Evolutionary conservation across 805 yeast genomes (phyloP).

Genomic region (Jamesozyma lodderae): DNA sequence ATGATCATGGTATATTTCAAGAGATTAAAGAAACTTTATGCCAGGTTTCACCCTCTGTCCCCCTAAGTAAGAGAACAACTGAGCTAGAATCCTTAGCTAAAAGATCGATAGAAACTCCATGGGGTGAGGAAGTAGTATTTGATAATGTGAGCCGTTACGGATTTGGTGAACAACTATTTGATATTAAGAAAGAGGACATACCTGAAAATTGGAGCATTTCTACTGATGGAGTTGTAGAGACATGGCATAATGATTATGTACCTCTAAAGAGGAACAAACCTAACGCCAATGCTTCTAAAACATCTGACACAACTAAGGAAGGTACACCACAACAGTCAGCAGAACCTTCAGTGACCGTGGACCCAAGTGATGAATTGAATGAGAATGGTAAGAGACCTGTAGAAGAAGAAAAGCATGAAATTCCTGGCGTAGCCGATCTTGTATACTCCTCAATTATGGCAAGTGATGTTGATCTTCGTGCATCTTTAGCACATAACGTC

Average conservation of each 20-base stretch:
- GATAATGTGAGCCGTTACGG: conserved; percentile 47
- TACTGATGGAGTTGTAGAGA: conserved; percentile 48
- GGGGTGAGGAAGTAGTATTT: conserved; percentile 59
- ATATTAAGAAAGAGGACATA: conserved; percentile 41
- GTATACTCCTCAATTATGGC: conserved; percentile 43
- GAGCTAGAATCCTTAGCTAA: conserved; percentile 24
- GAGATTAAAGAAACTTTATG: conserved; percentile 70
- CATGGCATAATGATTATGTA: conserved; percentile 55
- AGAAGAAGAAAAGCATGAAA: conserved; percentile 14
- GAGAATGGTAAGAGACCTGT: conserved; percentile 26
- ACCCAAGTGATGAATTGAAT: conserved; percentile 14
- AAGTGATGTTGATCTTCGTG: conserved; percentile 71
- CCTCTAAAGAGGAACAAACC: conserved; percentile 55
- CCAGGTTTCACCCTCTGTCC: conserved; percentile 33
- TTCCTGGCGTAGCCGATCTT: conserved; percentile 53
- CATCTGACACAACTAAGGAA: conserved; percentile 27
- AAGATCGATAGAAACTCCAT: conserved; percentile 64
- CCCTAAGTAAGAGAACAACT: conserved; percentile 19
- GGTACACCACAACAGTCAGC: conserved; percentile 20
- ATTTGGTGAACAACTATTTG: conserved; percentile 66
- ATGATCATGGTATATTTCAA: conserved; percentile 42
- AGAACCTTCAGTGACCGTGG: conserved; percentile 16
- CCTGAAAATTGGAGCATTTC: conserved; percentile 28
- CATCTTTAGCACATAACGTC: conserved; percentile 81
- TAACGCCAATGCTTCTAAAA: conserved; percentile 13